Conservation (phyloP, 345 rosid species). For the Turritis glabra region DNA sequence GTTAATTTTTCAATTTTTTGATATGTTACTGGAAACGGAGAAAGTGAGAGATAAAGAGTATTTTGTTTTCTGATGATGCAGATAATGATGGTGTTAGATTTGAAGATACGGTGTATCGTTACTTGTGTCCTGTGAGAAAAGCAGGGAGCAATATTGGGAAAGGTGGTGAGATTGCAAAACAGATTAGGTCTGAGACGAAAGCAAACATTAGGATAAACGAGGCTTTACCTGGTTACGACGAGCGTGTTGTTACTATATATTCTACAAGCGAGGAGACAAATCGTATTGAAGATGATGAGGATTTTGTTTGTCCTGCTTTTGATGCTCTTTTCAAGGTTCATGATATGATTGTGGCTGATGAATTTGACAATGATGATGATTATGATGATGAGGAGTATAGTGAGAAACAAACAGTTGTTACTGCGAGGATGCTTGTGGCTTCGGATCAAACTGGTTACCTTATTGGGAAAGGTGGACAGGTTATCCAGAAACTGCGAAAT, state of each 20-base stretch:
- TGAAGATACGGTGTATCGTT: slow-evolving; percentile 62
- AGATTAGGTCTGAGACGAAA: slow-evolving; percentile 57
- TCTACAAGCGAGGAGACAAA: slow-evolving; percentile 61
- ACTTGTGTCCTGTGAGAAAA: slow-evolving; percentile 56
- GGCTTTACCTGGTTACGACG: slow-evolving; percentile 57
- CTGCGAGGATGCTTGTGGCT: slow-evolving; percentile 59
- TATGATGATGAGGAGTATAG: slow-evolving; percentile 49
- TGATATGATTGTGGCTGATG: slow-evolving; percentile 52
- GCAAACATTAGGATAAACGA: slow-evolving; percentile 57
- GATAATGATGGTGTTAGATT: slow-evolving; percentile 48
- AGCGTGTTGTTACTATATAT: slow-evolving; percentile 60
- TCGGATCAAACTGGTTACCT: slow-evolving; percentile 79
- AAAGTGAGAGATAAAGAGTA: slow-evolving; percentile 45
- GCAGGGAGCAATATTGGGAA: slow-evolving; percentile 68
- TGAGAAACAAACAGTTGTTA: slow-evolving; percentile 46
- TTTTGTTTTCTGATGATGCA: slow-evolving; percentile 43
- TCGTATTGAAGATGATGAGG: slow-evolving; percentile 45
- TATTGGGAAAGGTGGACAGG: slow-evolving; percentile 72
- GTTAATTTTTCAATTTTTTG: slow-evolving; percentile 24
- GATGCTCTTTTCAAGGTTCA: slow-evolving; percentile 71
- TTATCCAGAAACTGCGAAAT: slow-evolving; percentile 54
- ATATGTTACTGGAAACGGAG: slow-evolving; percentile 33
- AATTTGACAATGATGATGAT: slow-evolving; percentile 37
- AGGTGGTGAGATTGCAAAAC: slow-evolving; percentile 69
- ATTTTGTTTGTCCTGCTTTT: slow-evolving; percentile 57